These are phyloP conservation scores for Fusarium sp. DNA, from an alignment of 2,329 filamentous ascomycete genomes.

Conservation along the genomic window DNA sequence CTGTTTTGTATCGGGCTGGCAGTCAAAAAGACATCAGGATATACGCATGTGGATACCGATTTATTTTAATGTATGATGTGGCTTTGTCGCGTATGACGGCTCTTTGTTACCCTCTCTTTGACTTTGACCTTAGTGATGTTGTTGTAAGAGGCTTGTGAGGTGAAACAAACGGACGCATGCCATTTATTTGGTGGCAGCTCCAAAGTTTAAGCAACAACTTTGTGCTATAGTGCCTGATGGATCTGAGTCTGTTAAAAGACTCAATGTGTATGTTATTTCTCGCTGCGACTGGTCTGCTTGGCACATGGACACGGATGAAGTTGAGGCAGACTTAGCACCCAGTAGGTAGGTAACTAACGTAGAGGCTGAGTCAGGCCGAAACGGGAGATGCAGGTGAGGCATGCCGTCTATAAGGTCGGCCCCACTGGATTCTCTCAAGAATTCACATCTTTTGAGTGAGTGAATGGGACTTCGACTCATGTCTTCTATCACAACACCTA, in stretches of 20 bases:
- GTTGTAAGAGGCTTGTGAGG: not conserved
- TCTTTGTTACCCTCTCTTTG: conserved; percentile 7
- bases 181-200: not conserved
- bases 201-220: not conserved
- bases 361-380: conserved; percentile 43
- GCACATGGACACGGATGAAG: not conserved
- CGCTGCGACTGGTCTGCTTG: not conserved
- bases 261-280: not conserved
- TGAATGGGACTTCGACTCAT: not conserved
- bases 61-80: conserved; percentile 44
- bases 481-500: not conserved
- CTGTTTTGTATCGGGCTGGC: conserved; percentile 6
- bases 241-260: not conserved
- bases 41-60: conserved; percentile 39
- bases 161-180: not conserved
- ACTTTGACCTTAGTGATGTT: not conserved
- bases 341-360: not conserved
- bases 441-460: not conserved
- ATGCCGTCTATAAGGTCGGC: not conserved
- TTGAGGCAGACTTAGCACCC: not conserved
- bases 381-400: not conserved
- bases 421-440: conserved; percentile 9
- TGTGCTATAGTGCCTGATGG: not conserved
- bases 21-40: conserved; percentile 24
- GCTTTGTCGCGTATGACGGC: conserved; percentile 29